phyloP scores from a whole-genome alignment of 345 rosid genomes.

The Physaria fendleri region DNA sequence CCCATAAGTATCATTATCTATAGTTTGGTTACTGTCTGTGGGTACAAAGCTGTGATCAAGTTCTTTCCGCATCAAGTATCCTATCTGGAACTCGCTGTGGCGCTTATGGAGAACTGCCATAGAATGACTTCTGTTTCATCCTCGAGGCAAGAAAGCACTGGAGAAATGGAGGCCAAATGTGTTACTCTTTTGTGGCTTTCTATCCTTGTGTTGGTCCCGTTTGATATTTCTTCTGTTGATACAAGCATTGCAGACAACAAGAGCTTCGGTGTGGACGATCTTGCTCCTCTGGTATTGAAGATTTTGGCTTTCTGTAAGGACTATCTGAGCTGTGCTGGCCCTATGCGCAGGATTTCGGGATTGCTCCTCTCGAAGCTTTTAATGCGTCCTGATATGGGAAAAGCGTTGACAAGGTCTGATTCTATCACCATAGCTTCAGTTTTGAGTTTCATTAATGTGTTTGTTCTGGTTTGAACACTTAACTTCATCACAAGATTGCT shows the following conservation, averaged over 20 bases:
- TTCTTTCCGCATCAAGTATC: slow-evolving; percentile 94
- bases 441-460: background rate
- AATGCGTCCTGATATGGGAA: slow-evolving; percentile 86
- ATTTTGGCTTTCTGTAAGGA: slow-evolving; percentile 67
- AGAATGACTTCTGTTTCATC: slow-evolving; percentile 44
- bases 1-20: slow-evolving; percentile 78
- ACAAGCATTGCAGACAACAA: slow-evolving; percentile 46
- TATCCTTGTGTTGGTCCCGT: slow-evolving; percentile 79
- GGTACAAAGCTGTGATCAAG: slow-evolving; percentile 75
- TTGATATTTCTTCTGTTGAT: slow-evolving; percentile 87
- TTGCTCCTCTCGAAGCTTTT: slow-evolving; percentile 76
- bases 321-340: slow-evolving; percentile 79
- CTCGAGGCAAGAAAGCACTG: slow-evolving; percentile 80
- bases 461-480: background rate
- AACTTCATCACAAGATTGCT: background rate
- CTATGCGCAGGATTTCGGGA: slow-evolving; percentile 86
- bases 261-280: slow-evolving; percentile 39
- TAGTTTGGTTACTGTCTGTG: slow-evolving; percentile 71
- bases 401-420: slow-evolving; percentile 59
- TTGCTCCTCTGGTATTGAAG: slow-evolving; percentile 66
- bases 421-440: background rate
- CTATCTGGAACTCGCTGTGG: slow-evolving; percentile 78
- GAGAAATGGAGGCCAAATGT: slow-evolving; percentile 94
- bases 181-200: slow-evolving; percentile 87
- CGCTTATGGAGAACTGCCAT: slow-evolving; percentile 77